These are phyloP conservation scores for Pseudocercospora fijiensis DNA, from an alignment of 2,329 filamentous ascomycete genomes.

Conservation along the genomic window DNA sequence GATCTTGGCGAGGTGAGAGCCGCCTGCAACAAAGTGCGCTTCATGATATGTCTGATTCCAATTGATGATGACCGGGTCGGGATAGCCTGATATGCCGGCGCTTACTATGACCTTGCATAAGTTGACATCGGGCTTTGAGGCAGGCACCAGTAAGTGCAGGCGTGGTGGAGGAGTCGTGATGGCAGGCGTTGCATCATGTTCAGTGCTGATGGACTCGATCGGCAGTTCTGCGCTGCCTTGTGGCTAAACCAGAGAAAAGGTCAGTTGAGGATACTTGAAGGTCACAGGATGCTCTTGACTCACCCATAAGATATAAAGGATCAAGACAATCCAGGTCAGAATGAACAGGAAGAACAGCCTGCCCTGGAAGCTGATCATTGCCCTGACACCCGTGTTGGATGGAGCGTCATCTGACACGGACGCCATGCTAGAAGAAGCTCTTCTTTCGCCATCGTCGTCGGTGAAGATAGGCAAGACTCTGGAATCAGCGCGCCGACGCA, in stretches of 20 bases:
- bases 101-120: conserved; percentile 32
- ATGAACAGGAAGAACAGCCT: conserved; percentile 14
- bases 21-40: conserved; percentile 28
- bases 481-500: conserved; percentile 2
- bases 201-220: background rate
- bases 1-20: conserved; percentile 38
- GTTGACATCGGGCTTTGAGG: conserved; percentile 27
- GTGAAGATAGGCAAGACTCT: background rate
- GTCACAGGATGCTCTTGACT: background rate
- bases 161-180: conserved; percentile 19
- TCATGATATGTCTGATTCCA: conserved; percentile 25
- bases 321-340: conserved; percentile 14
- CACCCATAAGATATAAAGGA: conserved; percentile 16
- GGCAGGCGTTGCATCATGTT: background rate
- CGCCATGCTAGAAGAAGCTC: background rate
- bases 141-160: conserved; percentile 32
- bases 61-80: conserved; percentile 30
- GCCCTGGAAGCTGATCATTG: conserved; percentile 15
- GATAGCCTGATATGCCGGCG: conserved; percentile 30
- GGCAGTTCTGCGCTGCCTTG: background rate
- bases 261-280: background rate
- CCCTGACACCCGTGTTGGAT: conserved; percentile 12
- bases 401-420: background rate
- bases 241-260: background rate
- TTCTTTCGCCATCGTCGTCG: background rate